These are phyloP conservation scores for Nissolia schottii DNA, from an alignment of 306 rosid species.

Conservation along the genomic window DNA sequence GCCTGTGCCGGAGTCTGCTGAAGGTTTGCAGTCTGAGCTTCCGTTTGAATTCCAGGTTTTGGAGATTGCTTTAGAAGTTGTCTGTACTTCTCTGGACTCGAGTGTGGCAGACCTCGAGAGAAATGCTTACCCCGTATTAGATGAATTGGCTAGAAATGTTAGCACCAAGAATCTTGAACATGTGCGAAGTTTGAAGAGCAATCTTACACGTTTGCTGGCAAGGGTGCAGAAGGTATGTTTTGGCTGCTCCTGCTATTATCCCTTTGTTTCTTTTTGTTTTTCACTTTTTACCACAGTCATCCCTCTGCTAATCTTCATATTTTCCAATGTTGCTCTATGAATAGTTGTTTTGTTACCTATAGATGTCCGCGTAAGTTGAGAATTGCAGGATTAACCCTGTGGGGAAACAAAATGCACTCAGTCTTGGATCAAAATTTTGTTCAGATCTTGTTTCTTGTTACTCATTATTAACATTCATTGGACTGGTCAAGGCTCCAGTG, in stretches of 20 bases:
- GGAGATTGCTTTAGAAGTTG: slow-evolving; percentile 90
- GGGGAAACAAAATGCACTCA: not conserved
- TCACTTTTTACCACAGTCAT: not conserved
- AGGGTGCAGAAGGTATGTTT: slow-evolving; percentile 83
- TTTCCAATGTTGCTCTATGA: not conserved
- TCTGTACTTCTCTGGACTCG: slow-evolving; percentile 73
- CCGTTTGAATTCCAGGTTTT: slow-evolving; percentile 97
- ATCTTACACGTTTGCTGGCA: slow-evolving; percentile 86
- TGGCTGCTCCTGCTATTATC: not conserved
- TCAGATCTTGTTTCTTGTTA: not conserved
- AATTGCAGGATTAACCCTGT: not conserved
- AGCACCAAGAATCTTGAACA: slow-evolving; percentile 97
- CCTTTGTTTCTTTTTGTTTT: not conserved
- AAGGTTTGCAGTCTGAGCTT: slow-evolving; percentile 75
- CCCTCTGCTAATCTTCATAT: not conserved
- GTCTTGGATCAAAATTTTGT: not conserved
- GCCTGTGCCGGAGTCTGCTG: slow-evolving; percentile 53
- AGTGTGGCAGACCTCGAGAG: slow-evolving; percentile 86
- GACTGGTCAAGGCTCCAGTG: not conserved
- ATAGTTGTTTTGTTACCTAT: not conserved
- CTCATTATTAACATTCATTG: not conserved
- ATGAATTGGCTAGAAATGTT: slow-evolving; percentile 92
- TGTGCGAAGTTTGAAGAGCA: slow-evolving; percentile 94
- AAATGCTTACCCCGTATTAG: slow-evolving; percentile 87
- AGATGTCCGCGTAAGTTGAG: slow-evolving; percentile 2